Base-by-base conservation (phyloP, 805 yeast species). In the Saccharomycopsis sp. region DNA sequence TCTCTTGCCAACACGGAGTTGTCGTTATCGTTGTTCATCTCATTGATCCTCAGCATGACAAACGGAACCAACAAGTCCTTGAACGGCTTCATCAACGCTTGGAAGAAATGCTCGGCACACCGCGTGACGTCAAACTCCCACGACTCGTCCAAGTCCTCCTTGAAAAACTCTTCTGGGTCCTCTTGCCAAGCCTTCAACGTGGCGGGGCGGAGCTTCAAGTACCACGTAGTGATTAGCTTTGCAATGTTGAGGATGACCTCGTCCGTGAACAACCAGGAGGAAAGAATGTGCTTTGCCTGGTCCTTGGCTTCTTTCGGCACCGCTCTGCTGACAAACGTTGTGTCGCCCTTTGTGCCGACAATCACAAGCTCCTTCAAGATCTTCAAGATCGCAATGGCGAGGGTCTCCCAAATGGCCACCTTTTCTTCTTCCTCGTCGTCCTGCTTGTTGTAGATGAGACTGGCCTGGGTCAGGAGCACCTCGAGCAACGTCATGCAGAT, bases 141-240 rank as follows among this genome's bases (percentile, higher is more conserved):
- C 54, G 80, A 78, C 4, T 75, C 64, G 38, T 77, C 70, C 43
- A 79, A 62, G 50, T 87, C 94, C 53, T 86, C 95, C 48, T 78
- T 77, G 16, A 83, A 77, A 85, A 94, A 92, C 57, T 86, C 96
- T 56, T 87, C 97, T 0, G 97, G 96, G 45, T 87, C 95, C 13
- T 71, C 58, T 9, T 67, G 56, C 97, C 97, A 92, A 29, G 74
- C 64, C 51, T 83, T 94, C 36, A 89, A 58, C 55, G 88, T 96
- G 1, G 70, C 58, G 0, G 89, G 86, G 44, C 77, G 73, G 36
- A 88, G 59, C 42, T 80, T 72, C 48, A 92, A 65, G 58, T 85
- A 88, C 74, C 80, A 79, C 30, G 69, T 66, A 44, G 87, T 77
- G 26, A 88, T 63, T 32, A 82, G 60, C 45, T 80, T 81, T 9